Conservation (phyloP, 2,329 filamentous ascomycete genomes). For the Plectosphaerella cucumerina region DNA sequence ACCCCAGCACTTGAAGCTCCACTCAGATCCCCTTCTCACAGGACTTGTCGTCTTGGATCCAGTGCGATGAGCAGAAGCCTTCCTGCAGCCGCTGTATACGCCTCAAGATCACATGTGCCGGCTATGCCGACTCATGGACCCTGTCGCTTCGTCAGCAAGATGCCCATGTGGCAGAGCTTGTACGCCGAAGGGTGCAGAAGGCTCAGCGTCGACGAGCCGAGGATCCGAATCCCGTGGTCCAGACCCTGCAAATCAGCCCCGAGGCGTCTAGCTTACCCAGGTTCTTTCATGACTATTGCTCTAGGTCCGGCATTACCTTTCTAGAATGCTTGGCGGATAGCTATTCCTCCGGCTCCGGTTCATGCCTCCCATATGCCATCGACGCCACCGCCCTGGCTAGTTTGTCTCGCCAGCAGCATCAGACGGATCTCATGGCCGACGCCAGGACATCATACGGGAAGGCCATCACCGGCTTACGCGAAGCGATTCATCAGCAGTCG, state of each 20-base stretch:
- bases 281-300: conserved; percentile 6
- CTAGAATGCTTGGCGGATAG: neutral
- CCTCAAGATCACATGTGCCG: neutral
- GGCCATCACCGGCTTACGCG: conserved; percentile 1
- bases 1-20: neutral
- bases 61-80: conserved; percentile 2
- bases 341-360: conserved; percentile 14
- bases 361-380: conserved; percentile 6
- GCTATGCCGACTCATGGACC: neutral
- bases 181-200: conserved; percentile 5
- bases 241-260: neutral
- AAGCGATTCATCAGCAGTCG: neutral
- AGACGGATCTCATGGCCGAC: conserved; percentile 5
- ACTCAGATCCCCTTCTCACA: no score
- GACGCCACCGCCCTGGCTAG: conserved; percentile 7
- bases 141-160: conserved; percentile 7
- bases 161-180: conserved; percentile 1
- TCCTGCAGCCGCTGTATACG: neutral
- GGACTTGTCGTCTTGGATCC: neutral
- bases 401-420: conserved; percentile 3
- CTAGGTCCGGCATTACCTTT: conserved; percentile 1
- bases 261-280: conserved; percentile 2
- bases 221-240: neutral
- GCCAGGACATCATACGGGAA: conserved; percentile 5
- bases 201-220: neutral